These are phyloP conservation scores for Trypanosoma avium DNA, from an alignment of 208 protist genomes.

Conservation along the genomic window DNA sequence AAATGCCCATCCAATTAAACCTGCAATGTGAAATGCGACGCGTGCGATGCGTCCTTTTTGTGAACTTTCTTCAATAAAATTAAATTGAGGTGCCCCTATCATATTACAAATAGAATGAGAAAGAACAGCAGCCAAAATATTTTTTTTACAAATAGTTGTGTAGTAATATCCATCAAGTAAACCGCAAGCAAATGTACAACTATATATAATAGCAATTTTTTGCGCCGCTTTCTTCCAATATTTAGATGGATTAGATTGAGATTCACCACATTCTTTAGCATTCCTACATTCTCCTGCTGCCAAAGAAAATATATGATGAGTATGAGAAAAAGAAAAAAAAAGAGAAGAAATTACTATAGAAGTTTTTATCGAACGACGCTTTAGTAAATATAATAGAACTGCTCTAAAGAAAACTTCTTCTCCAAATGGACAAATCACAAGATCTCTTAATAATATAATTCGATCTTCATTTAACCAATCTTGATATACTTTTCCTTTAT, in stretches of 20 bases:
- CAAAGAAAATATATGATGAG: constrained; percentile 49
- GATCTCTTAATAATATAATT: constrained; percentile 34
- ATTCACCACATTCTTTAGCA: not conserved
- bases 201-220: constrained; percentile 21
- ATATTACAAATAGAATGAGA: constrained; percentile 70
- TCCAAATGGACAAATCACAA: constrained; percentile 61
- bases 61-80: constrained; percentile 13
- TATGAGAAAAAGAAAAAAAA: constrained; percentile 67
- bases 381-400: constrained; percentile 52
- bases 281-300: constrained; percentile 35
- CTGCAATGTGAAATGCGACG: not conserved
- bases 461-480: constrained; percentile 3
- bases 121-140: constrained; percentile 39
- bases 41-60: not conserved
- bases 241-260: not conserved
- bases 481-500: constrained; percentile 3
- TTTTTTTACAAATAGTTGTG: constrained; percentile 34
- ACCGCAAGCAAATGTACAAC: constrained; percentile 50
- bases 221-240: constrained; percentile 18
- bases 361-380: constrained; percentile 11
- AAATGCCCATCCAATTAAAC: constrained; percentile 14
- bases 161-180: constrained; percentile 64
- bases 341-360: constrained; percentile 44
- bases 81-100: constrained; percentile 50
- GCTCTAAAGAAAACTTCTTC: constrained; percentile 82